phyloP scores from a whole-genome alignment of 768 basidiomycete genomes.

The Podaxis pistillaris region DNA sequence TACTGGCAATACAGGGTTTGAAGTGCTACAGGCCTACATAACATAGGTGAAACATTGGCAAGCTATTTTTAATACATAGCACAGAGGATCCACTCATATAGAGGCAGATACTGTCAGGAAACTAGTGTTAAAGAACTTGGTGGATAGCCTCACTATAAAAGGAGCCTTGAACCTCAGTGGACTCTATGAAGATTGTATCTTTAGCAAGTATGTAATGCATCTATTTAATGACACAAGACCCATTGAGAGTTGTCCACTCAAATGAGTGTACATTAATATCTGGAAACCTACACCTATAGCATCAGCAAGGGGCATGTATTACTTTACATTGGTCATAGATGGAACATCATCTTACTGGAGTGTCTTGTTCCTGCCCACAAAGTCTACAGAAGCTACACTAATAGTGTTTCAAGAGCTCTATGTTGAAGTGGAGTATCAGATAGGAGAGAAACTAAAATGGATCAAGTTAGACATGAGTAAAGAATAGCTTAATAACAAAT shows the following conservation, averaged over 20 bases:
- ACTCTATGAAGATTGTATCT: not conserved
- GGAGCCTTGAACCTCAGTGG: too few relatives aligned
- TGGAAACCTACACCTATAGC: constrained; percentile 22
- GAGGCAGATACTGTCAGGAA: constrained; percentile 12
- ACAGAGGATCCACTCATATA: constrained; percentile 25
- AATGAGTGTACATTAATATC: constrained; percentile 21
- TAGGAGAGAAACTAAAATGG: constrained; percentile 14
- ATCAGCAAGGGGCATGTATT: constrained; percentile 17
- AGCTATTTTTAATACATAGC: constrained; percentile 23
- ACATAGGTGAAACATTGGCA: constrained; percentile 19
- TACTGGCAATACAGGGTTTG: too few relatives aligned
- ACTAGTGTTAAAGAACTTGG: constrained; percentile 16
- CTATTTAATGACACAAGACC: constrained; percentile 22
- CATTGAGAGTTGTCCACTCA: constrained; percentile 6
- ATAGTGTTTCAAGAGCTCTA: constrained; percentile 16
- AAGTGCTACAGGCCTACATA: constrained; percentile 1
- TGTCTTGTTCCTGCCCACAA: constrained; percentile 22
- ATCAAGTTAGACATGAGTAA: not conserved
- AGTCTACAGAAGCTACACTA: constrained; percentile 19
- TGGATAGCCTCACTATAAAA: constrained; percentile 18
- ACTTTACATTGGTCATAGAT: constrained; percentile 26
- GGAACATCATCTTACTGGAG: constrained; percentile 16
- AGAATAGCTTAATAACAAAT: too few relatives aligned
- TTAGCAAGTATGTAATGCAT: constrained; percentile 20
- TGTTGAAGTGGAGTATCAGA: constrained; percentile 18